Conservation (phyloP, 2,329 filamentous ascomycete species). For the Exserohilum rostratum region DNA sequence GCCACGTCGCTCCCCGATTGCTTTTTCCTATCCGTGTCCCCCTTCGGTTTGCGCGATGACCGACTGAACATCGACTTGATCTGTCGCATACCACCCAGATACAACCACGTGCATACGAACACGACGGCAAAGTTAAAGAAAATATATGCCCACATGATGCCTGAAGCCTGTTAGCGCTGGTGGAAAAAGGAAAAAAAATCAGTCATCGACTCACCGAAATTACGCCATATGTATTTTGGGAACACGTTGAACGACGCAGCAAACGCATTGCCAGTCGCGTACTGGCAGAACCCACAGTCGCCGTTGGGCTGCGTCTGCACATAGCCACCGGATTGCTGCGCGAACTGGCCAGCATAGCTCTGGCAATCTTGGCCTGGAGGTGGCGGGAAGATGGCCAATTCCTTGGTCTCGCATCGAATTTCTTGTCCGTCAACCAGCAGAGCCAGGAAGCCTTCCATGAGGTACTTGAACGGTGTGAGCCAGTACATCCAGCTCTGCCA, state of each 20-base stretch:
- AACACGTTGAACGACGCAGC: constrained; percentile 63
- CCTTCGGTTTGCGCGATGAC: constrained; percentile 42
- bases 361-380: constrained; percentile 66
- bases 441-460: constrained; percentile 67
- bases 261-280: constrained; percentile 65
- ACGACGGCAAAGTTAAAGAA: constrained; percentile 67
- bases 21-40: constrained; percentile 34
- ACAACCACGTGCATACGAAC: constrained; percentile 61
- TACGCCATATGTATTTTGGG: constrained; percentile 67
- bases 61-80: constrained; percentile 45
- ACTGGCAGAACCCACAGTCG: constrained; percentile 69
- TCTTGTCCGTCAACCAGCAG: constrained; percentile 61
- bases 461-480: constrained; percentile 71
- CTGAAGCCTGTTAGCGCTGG: constrained; percentile 18
- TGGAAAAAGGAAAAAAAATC: neutral
- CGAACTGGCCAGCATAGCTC: constrained; percentile 63
- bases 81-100: constrained; percentile 52
- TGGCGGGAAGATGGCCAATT: constrained; percentile 66
- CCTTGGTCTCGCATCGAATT: constrained; percentile 61
- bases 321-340: constrained; percentile 64
- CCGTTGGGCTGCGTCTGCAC: constrained; percentile 62
- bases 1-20: constrained; percentile 29
- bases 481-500: constrained; percentile 61
- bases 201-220: constrained; percentile 64
- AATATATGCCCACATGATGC: constrained; percentile 58